Conservation (phyloP, 129 eudicot genomes). For the Escallonia herrerae region DNA sequence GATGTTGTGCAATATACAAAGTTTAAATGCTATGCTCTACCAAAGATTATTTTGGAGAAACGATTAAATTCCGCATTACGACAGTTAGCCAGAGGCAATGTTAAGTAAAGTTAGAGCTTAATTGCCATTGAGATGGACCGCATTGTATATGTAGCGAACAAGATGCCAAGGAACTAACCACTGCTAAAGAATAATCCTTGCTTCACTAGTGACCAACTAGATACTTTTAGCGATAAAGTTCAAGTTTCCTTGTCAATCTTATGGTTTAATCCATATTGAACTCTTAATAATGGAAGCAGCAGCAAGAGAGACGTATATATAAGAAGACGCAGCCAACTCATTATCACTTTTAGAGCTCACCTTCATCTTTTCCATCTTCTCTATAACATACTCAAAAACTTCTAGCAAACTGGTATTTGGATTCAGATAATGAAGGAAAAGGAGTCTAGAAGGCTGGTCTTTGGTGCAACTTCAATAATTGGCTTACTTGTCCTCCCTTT, state of each 20-base stretch:
- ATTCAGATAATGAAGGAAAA: constrained; percentile 3
- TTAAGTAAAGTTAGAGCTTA: neutral
- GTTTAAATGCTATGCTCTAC: neutral
- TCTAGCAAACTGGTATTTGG: neutral
- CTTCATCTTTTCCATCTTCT: neutral
- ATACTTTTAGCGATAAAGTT: neutral
- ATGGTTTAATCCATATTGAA: neutral
- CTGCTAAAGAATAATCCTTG: too few relatives aligned
- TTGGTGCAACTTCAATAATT: constrained; percentile 18
- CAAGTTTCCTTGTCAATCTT: neutral
- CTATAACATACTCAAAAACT: neutral
- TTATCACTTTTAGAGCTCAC: neutral
- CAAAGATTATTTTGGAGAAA: neutral
- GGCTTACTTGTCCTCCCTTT: constrained; percentile 20
- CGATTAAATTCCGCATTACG: neutral
- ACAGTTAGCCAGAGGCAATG: neutral
- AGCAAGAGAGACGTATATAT: neutral
- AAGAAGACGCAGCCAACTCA: constrained; percentile 10
- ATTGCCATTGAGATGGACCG: neutral
- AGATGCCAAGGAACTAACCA: neutral
- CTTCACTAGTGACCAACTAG: neutral
- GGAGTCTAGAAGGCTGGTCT: constrained; percentile 18
- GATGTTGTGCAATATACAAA: too few relatives aligned
- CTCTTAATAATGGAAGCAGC: neutral
- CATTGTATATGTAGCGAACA: neutral